Base-by-base conservation (phyloP, 768 basidiomycete species). In the Neoboletus subvelutipes region DNA sequence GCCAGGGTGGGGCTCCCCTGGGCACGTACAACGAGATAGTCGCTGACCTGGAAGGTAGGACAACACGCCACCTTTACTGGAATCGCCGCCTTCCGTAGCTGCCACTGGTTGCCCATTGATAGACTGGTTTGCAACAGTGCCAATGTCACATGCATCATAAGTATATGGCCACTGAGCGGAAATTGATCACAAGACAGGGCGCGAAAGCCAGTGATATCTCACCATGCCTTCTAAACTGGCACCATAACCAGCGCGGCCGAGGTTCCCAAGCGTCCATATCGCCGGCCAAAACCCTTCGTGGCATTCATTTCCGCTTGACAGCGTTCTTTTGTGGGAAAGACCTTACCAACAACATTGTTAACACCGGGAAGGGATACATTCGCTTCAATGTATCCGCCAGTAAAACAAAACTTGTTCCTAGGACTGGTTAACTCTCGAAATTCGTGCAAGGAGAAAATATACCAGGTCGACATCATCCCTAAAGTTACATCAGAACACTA, bases 361-460 rank as follows among this genome's bases (percentile, higher is more conserved):
- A 80, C 75, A 9, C 88, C 88, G 24, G 89, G 89, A 13, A 91
- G 77, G 18, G 79, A 77, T 10, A 89, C 84, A 10, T 73, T 79
- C 1, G 78, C 70, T 66, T 91, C 88, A 50, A 92, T 79, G 54
- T 87, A 83, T 26, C 92, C 92, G 26, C 88, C 90, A 15, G 89
- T 90, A 72, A 93, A 94, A 71, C 90, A 95, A 58, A 96, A 88
- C 72, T 94, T 92, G 72, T 94, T 94, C 89, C 83, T 83, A 56
- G 12, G n/a, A 20, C 8, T 26, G 47, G 17, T 68, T 31, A 67
- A 45, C 42, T 43, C 18, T 50, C 5, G 48, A 50, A 43, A 17
- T 50, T 45, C 18, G 34, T 36, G 15, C 39, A 54, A 52, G 34
- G 37, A 55, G 33, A 36, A 24, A 18, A 56, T 63, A 55, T 57